Base-by-base conservation (phyloP, 202 grass and related monocot species). In the Dendrocalamus latiflorus region DNA sequence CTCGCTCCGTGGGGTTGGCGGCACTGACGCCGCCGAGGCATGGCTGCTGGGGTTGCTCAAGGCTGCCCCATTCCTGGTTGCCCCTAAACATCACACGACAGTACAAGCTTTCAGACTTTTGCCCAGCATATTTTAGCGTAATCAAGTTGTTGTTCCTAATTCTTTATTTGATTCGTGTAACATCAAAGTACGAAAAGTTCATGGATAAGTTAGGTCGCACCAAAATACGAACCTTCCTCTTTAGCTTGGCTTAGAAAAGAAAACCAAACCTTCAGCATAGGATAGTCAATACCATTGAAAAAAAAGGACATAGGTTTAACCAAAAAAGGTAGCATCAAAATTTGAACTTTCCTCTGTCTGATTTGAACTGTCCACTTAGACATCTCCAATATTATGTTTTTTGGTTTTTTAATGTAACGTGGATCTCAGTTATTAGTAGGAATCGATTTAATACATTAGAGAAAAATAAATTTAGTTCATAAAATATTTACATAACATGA, bases 1-100 rank as follows among this genome's bases (percentile, higher is more conserved):
- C 83, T 97, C 94, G 1, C 89, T 94, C 26, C 89, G 87, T 1
- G 86, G 92, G 17, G 92, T 86, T n/a, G 53, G 74, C 9, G 90
- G 85, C 78, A 80, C 74, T 3, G 89, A 92, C 4, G 80, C 65
- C 6, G 81, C 74, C 0, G 90, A 97, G 42, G 88, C 89, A 63
- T 78, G 77, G 82, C 94, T 97, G 74, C 78, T 88, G 59, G 72
- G 94, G 60, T 51, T 77, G 53, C 89, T 91, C 37, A 86, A 74
- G 12, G 77, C 85, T 20, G n/a, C 83, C 20, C 83, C 79, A 9
- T 85, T 94, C 84, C 76, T 84, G 39, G 43, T 56, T 5, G 59
- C 37, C 68, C 88, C 88, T 90, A 56, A 4, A 30, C 6, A 74
- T 44, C 48, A 85, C 10, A 68, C 28, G 10, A 72, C 0, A 48